A percentile compares a stretch with the other conserved stretches of the same genome.
Conservation (phyloP, 305 asterid genomes). For the Fraxinus nigra region DNA sequence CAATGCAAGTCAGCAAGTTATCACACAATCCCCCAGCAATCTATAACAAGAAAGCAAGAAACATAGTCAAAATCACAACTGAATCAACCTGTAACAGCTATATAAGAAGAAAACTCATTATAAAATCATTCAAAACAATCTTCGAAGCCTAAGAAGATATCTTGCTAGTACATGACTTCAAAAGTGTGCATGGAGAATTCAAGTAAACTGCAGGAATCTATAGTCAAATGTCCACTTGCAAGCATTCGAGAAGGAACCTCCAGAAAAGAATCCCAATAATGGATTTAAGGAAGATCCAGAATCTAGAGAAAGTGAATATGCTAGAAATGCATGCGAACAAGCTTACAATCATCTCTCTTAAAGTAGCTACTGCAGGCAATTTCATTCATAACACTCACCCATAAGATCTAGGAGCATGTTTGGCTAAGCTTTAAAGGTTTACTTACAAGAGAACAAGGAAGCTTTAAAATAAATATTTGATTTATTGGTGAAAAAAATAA, state of each 20-base stretch:
- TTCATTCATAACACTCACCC: background rate
- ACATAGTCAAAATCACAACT: background rate
- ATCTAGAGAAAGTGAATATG: background rate
- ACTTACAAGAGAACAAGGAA: background rate
- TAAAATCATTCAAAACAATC: background rate
- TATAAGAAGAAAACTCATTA: background rate
- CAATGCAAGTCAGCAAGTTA: constrained; percentile 45
- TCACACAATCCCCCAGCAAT: constrained; percentile 53
- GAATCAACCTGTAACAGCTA: background rate
- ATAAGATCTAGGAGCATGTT: background rate
- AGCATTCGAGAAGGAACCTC: background rate
- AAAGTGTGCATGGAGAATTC: background rate
- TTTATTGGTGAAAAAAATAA: background rate
- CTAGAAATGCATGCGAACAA: background rate
- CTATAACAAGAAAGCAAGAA: constrained; percentile 17
- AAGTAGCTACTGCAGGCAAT: background rate
- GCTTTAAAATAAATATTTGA: background rate
- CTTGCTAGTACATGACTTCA: background rate
- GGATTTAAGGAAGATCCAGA: background rate
- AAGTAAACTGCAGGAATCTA: background rate
- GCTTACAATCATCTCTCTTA: background rate
- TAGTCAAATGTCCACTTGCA: background rate
- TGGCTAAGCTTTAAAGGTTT: background rate
- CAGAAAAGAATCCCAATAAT: background rate
- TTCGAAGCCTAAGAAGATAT: background rate